phyloP scores from a whole-genome alignment of 495 filamentous ascomycete genomes.

The Penicillium simplicissimum region DNA sequence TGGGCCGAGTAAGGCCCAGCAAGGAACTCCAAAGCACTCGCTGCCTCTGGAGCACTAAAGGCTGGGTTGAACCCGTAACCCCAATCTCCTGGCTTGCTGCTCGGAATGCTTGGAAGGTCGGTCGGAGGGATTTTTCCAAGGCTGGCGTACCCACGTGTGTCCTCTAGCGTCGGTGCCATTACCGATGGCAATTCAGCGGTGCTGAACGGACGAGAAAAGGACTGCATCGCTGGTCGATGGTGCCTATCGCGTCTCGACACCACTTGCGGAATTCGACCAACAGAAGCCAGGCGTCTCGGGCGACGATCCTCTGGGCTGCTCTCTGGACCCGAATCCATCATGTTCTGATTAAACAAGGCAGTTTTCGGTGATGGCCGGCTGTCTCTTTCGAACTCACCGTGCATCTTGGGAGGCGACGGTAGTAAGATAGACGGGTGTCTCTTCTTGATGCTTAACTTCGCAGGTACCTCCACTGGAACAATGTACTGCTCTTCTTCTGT shows the following conservation, averaged over 20 bases:
- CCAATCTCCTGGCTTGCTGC: constrained; percentile 22
- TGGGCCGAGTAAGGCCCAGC: constrained; percentile 40
- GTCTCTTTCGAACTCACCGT: constrained; percentile 42
- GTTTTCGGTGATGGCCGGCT: constrained; percentile 46
- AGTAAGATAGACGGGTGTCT: constrained; percentile 53
- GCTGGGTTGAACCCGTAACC: constrained; percentile 36
- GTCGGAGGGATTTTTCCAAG: constrained; percentile 31
- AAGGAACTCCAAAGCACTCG: constrained; percentile 39
- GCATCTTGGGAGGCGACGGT: constrained; percentile 53
- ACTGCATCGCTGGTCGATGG: constrained; percentile 70
- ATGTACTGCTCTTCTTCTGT: constrained; percentile 37
- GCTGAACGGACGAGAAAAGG: constrained; percentile 82
- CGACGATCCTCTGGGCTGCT: constrained; percentile 28
- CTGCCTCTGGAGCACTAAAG: constrained; percentile 39
- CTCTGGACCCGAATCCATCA: constrained; percentile 18
- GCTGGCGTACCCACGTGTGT: constrained; percentile 16
- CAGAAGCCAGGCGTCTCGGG: constrained; percentile 63
- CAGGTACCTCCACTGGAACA: constrained; percentile 33
- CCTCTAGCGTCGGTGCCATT: constrained; percentile 21
- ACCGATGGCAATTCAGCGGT: constrained; percentile 37
- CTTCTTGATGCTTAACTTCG: constrained; percentile 39
- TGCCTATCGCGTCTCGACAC: constrained; percentile 69
- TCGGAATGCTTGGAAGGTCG: constrained; percentile 22
- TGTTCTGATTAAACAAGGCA: constrained; percentile 37
- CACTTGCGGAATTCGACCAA: constrained; percentile 89